These are phyloP conservation scores for Triticum urartu DNA, from an alignment of 176 grass and related monocot species.

Conservation along the genomic window DNA sequence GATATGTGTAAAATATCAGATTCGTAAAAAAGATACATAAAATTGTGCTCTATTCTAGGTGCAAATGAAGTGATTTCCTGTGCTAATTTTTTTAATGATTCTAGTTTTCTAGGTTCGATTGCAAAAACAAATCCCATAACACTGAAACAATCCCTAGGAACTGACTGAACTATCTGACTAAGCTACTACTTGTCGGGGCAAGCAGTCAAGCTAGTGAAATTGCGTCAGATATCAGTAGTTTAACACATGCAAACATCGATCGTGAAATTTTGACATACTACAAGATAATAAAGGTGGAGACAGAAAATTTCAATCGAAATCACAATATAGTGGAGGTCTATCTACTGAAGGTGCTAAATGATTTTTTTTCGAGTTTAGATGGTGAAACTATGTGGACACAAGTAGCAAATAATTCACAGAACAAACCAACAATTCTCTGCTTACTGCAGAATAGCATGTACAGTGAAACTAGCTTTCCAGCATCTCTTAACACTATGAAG, in stretches of 20 bases:
- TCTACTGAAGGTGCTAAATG: neutral
- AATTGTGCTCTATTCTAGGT: neutral
- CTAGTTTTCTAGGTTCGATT: neutral
- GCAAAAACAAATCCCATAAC: neutral
- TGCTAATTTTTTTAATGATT: neutral
- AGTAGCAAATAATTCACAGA: neutral
- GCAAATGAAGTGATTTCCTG: neutral
- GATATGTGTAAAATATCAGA: neutral
- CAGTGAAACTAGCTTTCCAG: neutral
- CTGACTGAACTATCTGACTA: neutral
- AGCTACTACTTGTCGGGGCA: neutral
- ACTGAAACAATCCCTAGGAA: neutral
- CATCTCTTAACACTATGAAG: no score
- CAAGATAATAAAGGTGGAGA: neutral
- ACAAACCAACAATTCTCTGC: neutral
- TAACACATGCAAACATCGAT: neutral
- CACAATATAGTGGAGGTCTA: neutral
- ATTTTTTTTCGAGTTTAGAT: neutral
- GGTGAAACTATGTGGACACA: neutral
- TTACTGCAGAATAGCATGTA: neutral
- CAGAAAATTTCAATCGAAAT: neutral
- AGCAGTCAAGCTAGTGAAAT: neutral
- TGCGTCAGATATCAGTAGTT: neutral
- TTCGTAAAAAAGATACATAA: neutral
- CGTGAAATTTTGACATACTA: neutral